phyloP scores from a whole-genome alignment of 768 basidiomycete species.

The Trametes sanguinea region DNA sequence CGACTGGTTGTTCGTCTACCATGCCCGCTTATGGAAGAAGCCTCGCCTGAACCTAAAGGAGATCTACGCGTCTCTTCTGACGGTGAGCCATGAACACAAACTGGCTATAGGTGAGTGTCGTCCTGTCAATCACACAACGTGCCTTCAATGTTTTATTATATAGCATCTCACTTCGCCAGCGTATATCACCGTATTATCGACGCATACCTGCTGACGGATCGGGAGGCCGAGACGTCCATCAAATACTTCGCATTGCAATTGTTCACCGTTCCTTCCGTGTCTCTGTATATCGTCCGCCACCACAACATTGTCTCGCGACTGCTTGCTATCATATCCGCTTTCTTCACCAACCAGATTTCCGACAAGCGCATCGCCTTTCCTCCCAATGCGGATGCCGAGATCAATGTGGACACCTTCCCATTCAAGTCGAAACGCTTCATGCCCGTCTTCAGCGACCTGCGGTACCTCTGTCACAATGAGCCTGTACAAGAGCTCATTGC shows the following conservation, averaged over 20 bases:
- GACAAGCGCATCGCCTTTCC: constrained; percentile 63
- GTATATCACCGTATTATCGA: constrained; percentile 88
- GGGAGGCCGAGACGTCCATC: constrained; percentile 94
- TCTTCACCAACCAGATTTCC: constrained; percentile 89
- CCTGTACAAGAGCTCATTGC: constrained; percentile 82
- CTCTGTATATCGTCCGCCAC: constrained; percentile 72
- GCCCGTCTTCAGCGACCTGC: constrained; percentile 90
- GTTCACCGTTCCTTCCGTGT: constrained; percentile 88
- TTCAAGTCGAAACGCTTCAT: constrained; percentile 97
- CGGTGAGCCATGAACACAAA: constrained; percentile 72
- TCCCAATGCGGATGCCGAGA: constrained; percentile 32
- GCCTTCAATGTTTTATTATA: constrained; percentile 11
- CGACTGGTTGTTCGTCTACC: constrained; percentile 79
- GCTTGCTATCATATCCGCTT: constrained; percentile 81
- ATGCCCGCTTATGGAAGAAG: constrained; percentile 83
- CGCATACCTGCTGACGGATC: constrained; percentile 87
- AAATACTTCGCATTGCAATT: constrained; percentile 92
- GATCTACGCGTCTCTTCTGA: constrained; percentile 75
- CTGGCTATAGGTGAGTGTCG: constrained; percentile 68
- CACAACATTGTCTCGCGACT: constrained; percentile 76
- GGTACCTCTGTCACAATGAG: constrained; percentile 80
- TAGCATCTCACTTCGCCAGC: constrained; percentile 81
- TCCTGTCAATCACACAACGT: background rate
- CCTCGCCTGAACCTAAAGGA: constrained; percentile 81
- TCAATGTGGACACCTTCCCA: constrained; percentile 83